Base-by-base conservation (phyloP, 495 filamentous ascomycete species). In the Trichoderma asperelloides region DNA sequence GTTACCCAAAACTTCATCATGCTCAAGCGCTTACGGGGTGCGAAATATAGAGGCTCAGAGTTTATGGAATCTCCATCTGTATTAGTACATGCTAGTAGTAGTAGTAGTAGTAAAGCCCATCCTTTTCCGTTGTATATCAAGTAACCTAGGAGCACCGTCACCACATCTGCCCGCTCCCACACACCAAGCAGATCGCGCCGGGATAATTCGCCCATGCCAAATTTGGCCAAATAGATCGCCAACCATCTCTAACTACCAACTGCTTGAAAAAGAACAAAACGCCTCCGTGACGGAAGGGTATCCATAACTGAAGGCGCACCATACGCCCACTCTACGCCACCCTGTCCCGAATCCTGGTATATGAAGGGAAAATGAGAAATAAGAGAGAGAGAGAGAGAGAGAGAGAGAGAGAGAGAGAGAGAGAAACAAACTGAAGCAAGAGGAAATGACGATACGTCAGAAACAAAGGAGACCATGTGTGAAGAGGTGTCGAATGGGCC, bases 291-390 rank as follows among this genome's bases (percentile, higher is more conserved):
- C 27, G 55, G 55, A 60, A 60, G 55, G 55, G 55, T 30, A 60
- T 60, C 55, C 55, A 60, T 30, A 60, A 60, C 23, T 30, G 15
- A 60, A 25, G 55, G 55, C 55, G 15, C 9, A 30, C 55, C 55
- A 18, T 60, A 60, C 55, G 55, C 55, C 55, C 55, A 13, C 55
- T 30, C 25, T 21, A 30, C 55, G 55, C 55, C 55, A 30, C 55
- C 55, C 55, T 60, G 55, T 60, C 55, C 55, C 55, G 27, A 15
- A 60, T 60, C 55, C 55, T 60, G 55, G 55, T 60, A 60, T 60
- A 60, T 60, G 23, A 60, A 60, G 55, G 43, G 9, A 30, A 27
- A 60, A 18, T 8, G 9, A 28, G 11, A 60, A 28, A 13, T 3
- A 60, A 28, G 41, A 45, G 18, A 45, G 41, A 16, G 2, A 45